Base-by-base conservation (phyloP, 2,329 filamentous ascomycete genomes). In the Pseudogymnoascus sp. region DNA sequence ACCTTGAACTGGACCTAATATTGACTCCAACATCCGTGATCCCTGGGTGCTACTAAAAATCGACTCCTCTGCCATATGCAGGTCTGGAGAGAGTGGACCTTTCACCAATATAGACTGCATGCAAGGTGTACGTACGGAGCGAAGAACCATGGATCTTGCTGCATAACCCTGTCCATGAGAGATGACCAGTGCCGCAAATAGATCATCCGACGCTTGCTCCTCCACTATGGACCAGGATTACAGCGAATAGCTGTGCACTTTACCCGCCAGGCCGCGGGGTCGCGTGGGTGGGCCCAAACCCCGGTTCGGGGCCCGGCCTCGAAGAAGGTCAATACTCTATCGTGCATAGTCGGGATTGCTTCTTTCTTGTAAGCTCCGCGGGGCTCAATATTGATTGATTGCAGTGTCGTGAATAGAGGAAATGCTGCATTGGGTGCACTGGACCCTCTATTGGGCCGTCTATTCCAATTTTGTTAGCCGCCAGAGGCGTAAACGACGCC, bases 281-380 rank as follows among this genome's bases (percentile, higher is more conserved):
- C 25, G 47, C 47, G 25, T 56, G 47, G 47, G 28, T 56, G 25
- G 47, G 47, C n/a, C 28, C 25, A 33, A 33, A 56, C 25, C 47
- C 47, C 47, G 47, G 47, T 56, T 56, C 28, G 16, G 10, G 47
- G 25, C 47, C 47, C 5, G 28, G 47, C 47, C 28, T 6, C 25
- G n/a, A 56, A 33, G 28, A 56, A 18, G 47, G 47, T 56, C 47
- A 56, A 56, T 56, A 56, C 47, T 56, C 47, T 56, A 56, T 56
- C 47, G 47, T 56, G 47, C 28, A 56, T 56, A 18, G 47, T 56
- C 8, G 8, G 28, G 28, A 33, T 56, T 56, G 47, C 47, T 33
- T 56, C 47, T 56, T 56, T 56, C 47, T 28, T 56, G 47, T 56
- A 56, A 56, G 47, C 25, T 56, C 47, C 5, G 1, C 16, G 47